Conservation (phyloP, 1,139 yeast species). For the Kurtzmaniella quercitrusa region DNA sequence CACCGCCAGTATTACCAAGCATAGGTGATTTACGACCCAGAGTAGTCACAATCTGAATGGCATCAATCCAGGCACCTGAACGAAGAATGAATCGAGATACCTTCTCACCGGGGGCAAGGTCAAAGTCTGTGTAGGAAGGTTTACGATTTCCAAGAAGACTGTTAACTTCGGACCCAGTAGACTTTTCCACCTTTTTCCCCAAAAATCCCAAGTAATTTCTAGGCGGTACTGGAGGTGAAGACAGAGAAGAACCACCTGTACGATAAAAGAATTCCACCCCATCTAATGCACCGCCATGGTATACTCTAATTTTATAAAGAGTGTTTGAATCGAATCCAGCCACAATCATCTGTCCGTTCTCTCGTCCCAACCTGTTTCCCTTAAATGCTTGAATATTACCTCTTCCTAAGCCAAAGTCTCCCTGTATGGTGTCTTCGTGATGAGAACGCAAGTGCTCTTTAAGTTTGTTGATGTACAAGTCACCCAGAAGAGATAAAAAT, state of each 20-base stretch:
- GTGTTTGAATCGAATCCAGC: conserved; percentile 26
- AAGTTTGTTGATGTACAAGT: conserved; percentile 28
- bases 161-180: conserved; percentile 10
- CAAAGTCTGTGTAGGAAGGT: conserved; percentile 52
- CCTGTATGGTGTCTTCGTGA: conserved; percentile 17
- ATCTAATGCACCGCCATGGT: conserved; percentile 74
- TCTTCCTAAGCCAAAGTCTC: conserved; percentile 41
- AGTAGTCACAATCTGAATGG: conserved; percentile 59
- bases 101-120: conserved; percentile 52
- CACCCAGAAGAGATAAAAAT: conserved; percentile 44
- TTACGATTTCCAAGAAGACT: conserved; percentile 58
- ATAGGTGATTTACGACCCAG: conserved; percentile 49
- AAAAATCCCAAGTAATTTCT: conserved; percentile 36
- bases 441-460: conserved; percentile 16
- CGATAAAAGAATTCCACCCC: conserved; percentile 47
- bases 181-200: conserved; percentile 11
- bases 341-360: conserved; percentile 15
- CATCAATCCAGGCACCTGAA: conserved; percentile 89
- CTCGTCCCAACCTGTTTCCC: conserved; percentile 41
- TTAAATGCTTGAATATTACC: conserved; percentile 42
- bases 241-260: conserved; percentile 6
- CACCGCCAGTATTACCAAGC: conserved; percentile 67
- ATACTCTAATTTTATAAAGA: conserved; percentile 52
- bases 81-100: conserved; percentile 61
- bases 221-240: conserved; percentile 42